phyloP scores from a whole-genome alignment of 768 basidiomycete species.

The Jaapia argillacea region DNA sequence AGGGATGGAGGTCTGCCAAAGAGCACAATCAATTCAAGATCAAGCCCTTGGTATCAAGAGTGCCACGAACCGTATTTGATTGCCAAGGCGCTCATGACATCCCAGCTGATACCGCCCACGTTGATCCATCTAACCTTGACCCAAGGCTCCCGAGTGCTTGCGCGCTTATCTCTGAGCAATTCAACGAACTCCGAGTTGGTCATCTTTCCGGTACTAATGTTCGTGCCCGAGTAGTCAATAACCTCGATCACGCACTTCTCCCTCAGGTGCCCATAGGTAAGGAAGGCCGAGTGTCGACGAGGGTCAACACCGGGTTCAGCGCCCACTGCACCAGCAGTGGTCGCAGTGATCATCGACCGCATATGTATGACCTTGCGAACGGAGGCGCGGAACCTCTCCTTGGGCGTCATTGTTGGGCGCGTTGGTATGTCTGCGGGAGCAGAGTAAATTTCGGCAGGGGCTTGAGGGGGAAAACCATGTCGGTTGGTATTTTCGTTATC shows the following conservation, averaged over 20 bases:
- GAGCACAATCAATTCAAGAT: neutral
- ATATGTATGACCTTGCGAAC: slow-evolving; percentile 58
- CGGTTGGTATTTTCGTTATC: neutral
- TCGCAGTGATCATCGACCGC: slow-evolving; percentile 21
- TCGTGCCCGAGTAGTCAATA: slow-evolving; percentile 51
- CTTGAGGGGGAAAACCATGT: neutral
- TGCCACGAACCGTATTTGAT: slow-evolving; percentile 45
- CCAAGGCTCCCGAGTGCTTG: slow-evolving; percentile 44
- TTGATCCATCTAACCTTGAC: slow-evolving; percentile 70
- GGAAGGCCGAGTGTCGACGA: slow-evolving; percentile 43
- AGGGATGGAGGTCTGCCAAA: slow-evolving; percentile 60
- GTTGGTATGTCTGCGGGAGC: neutral
- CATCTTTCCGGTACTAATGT: slow-evolving; percentile 44
- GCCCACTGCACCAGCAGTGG: slow-evolving; percentile 32
- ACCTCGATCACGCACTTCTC: slow-evolving; percentile 59
- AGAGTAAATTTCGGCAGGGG: neutral
- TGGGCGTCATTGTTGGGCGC: slow-evolving; percentile 21
- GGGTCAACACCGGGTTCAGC: slow-evolving; percentile 70
- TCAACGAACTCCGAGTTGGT: slow-evolving; percentile 52
- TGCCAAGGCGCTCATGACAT: slow-evolving; percentile 59
- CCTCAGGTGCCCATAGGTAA: slow-evolving; percentile 45
- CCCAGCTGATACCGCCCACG: slow-evolving; percentile 59
- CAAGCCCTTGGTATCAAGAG: neutral
- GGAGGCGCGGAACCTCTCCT: slow-evolving; percentile 40
- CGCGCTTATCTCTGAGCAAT: slow-evolving; percentile 34